Evolutionary conservation across 371 early-diverging fungal species (phyloP).

Genomic region (Batrachochytrium dendrobatidis): DNA sequence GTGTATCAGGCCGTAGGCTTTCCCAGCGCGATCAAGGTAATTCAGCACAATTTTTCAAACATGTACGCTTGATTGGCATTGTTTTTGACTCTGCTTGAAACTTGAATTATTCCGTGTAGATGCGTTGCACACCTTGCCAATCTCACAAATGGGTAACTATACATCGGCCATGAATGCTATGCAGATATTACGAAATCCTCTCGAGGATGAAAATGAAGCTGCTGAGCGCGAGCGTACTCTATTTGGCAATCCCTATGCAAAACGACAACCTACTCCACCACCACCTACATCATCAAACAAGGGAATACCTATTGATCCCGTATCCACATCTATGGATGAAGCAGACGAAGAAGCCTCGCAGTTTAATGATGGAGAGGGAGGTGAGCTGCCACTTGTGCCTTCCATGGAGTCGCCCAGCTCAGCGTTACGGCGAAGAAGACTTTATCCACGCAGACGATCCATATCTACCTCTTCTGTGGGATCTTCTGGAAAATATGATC

Average conservation of each 20-base stretch:
- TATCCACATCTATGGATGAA: neutral
- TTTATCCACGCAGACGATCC: no score
- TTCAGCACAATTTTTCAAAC: neutral
- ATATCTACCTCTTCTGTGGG: no score
- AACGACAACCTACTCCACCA: neutral
- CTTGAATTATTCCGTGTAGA: constrained; percentile 16
- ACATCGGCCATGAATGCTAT: constrained; percentile 42
- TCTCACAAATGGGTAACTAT: constrained; percentile 61
- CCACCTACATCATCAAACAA: neutral
- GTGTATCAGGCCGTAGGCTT: neutral
- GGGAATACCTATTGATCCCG: neutral
- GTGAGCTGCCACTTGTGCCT: no score
- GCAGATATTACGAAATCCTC: constrained; percentile 51
- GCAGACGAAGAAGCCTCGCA: neutral
- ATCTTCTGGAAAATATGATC: no score
- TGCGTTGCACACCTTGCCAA: constrained; percentile 52
- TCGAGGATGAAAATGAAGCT: constrained; percentile 53
- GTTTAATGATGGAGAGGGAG: neutral
- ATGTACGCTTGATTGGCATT: neutral
- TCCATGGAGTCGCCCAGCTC: no score
- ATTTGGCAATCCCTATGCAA: constrained; percentile 62
- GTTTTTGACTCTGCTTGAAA: neutral
- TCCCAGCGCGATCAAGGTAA: no score
- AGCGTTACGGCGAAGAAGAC: no score
- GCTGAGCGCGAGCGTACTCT: constrained; percentile 44